Base-by-base conservation (phyloP, 768 basidiomycete genomes). In the Lactarius trivialis region DNA sequence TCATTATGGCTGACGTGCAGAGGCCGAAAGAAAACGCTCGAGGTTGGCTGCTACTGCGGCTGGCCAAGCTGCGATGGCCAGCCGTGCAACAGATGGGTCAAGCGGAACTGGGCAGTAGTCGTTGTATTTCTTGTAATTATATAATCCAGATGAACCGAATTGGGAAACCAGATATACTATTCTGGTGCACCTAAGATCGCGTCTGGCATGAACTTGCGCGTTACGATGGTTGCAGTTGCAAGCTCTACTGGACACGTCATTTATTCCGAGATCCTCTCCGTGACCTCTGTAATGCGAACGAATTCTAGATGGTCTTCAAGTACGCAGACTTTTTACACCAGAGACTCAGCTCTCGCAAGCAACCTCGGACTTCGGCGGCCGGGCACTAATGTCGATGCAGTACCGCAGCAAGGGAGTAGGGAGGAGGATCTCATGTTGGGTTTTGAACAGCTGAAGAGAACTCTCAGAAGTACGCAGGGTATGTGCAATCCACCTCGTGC, bases 231-330 rank as follows among this genome's bases (percentile, higher is more conserved):
- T n/a, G 12, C 45, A 49, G 14, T 58, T n/a, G 12, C 45, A 49
- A 21, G 37, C 21, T 82, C 86, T n/a, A 73, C 77, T 52, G 86
- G 85, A 61, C 89, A 93, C 81, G 82, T 97, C 48, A 73, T 98
- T 36, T 84, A 90, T 64, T 88, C 93, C 48, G 94, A 98, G 78
- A 89, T 98, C 64, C 81, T 94, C 55, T 80, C 91, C 19, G 91
- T 98, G 67, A 97, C 93, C 37, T 89, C 91, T 2, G 82, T 85
- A 21, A 98, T 99, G 95, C 90, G 96, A 73, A 93, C 94, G 78
- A 98, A 98, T 76, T 93, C 95, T 51, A 85, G 97, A 49, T 98
- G 96, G 96, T 89, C 95, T 19, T 85, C 89, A 14, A 82, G 82
- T 50, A 82, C 80, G 57, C 82, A 85, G 69, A 82, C 82, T 28